phyloP scores from a whole-genome alignment of 2,329 filamentous ascomycete genomes.

The Ophiostoma ulmi region DNA sequence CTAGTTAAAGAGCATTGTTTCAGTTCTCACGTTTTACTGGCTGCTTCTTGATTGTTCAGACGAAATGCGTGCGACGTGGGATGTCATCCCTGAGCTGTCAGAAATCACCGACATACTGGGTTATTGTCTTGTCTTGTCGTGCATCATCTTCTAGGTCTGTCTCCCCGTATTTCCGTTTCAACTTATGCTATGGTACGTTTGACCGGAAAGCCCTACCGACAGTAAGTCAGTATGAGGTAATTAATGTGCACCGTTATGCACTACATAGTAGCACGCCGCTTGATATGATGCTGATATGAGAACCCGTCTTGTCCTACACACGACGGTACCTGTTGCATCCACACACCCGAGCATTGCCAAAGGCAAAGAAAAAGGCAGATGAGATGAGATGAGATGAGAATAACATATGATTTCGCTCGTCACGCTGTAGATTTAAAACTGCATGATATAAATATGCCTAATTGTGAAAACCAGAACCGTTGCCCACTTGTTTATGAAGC shows the following conservation, averaged over 20 bases:
- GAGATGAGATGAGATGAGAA: background rate
- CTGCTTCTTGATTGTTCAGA: background rate
- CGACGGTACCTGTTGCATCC: background rate
- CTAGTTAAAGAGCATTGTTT: background rate
- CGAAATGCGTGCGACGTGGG: background rate
- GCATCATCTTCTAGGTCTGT: background rate
- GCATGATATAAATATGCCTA: background rate
- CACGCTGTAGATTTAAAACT: background rate
- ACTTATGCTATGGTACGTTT: constrained; percentile 15
- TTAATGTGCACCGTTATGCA: background rate
- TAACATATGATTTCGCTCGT: background rate
- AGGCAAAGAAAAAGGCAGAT: background rate
- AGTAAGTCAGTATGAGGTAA: too few relatives aligned
- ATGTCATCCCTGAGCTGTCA: constrained; percentile 21
- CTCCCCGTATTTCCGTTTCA: constrained; percentile 15
- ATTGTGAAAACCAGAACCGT: background rate
- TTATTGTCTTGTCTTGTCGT: background rate
- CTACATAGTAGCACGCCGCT: background rate
- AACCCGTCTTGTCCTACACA: background rate
- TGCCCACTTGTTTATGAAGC: background rate
- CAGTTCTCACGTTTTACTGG: background rate
- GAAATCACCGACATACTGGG: constrained; percentile 14
- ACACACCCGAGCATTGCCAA: background rate
- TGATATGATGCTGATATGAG: background rate
- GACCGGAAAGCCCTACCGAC: constrained; percentile 20